Base-by-base conservation (phyloP, 192 early-diverging fungal genomes). In the Coemansia erecta region DNA sequence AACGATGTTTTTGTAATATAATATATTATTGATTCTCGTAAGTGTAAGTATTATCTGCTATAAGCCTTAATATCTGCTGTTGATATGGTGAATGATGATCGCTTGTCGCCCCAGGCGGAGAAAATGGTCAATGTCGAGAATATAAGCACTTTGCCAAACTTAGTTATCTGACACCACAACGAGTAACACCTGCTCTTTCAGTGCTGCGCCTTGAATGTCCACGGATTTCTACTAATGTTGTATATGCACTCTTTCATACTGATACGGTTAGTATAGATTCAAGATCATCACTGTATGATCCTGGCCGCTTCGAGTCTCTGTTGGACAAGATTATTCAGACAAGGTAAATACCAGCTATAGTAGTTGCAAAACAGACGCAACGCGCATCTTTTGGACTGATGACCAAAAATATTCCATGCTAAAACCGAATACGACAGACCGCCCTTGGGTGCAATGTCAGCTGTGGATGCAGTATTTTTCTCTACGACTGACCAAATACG, bases 81-180 rank as follows among this genome's bases (percentile, higher is more conserved):
- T 28, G 17, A 21, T 58, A 52, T 55, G 11, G 37, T 46, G 31
- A 61, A 71, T 77, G 74, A 77, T 77, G 74, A 77, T 60, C 31
- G 57, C 64, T 68, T 70, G 74, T 69, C 74, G 74, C 74, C 74
- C 74, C 74, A 77, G 68, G 68, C 74, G 74, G 74, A 77, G 68
- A 65, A 37, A 55, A 60, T 37, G 31, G 48, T 71, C 74, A 33
- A 77, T 71, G 74, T 71, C 74, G 74, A 77, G 61, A 71, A 9
- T 64, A 62, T 60, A 51, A 42, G 48, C 51, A 54, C 12, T n/a
- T 62, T 54, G 24, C 60, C 53, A 54, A 62, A 23, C 43, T 21
- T 33, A 21, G 13, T 19, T 61, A 43, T 26, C 53, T 55, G 53
- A 55, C 26, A 33, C 51, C 51, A 35, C 51, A 53, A 5, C 15